Percentiles rank a stretch among this genome's conserved stretches.
Evolutionary conservation across 768 basidiomycete genomes (phyloP).

Genomic region (Podaxis pistillaris): DNA sequence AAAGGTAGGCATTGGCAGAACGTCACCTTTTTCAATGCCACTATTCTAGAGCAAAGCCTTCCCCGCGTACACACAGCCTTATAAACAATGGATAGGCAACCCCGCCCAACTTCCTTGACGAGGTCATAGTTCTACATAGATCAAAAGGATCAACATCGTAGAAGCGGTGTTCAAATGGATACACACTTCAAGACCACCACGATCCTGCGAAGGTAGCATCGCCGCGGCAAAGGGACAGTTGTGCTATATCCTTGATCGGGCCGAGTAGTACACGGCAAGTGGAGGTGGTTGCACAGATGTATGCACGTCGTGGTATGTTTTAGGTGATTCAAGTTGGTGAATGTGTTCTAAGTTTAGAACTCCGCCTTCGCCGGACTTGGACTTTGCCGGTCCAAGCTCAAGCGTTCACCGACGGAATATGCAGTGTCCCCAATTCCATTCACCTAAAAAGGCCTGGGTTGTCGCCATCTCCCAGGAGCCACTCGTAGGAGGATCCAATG

Average conservation of each 20-base stretch:
- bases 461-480: too few species aligned
- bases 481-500: too few species aligned
- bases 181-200: neutral
- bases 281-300: neutral
- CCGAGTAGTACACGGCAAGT: too few species aligned
- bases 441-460: too few species aligned
- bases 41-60: slow-evolving; percentile 4
- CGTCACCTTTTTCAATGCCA: slow-evolving; percentile 33
- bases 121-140: slow-evolving; percentile 6
- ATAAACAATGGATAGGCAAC: neutral
- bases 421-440: too few species aligned
- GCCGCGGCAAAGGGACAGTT: neutral
- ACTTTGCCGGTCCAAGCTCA: too few species aligned
- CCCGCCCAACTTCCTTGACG: slow-evolving; percentile 5
- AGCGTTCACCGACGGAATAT: too few species aligned
- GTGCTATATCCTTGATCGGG: neutral
- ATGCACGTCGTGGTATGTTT: neutral
- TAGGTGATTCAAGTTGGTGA: neutral
- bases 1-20: slow-evolving; percentile 47
- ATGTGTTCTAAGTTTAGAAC: neutral
- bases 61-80: slow-evolving; percentile 4
- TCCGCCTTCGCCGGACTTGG: neutral
- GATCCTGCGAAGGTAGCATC: neutral
- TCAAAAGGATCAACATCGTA: neutral
- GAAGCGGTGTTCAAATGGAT: neutral